phyloP scores from a whole-genome alignment of 768 basidiomycete genomes.

The Strobilomyces confusus region DNA sequence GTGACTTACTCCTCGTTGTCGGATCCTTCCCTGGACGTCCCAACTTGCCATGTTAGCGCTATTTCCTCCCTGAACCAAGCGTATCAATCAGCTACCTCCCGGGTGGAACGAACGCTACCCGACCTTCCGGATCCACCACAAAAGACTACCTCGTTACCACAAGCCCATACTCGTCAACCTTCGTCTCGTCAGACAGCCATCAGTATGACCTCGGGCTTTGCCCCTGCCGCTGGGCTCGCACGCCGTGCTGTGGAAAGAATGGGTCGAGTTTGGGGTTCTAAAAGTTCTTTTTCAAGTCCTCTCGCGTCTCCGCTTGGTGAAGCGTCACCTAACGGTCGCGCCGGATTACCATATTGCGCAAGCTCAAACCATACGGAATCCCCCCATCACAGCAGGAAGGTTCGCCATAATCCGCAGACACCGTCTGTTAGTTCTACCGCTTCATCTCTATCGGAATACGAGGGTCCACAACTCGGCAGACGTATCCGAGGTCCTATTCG shows the following conservation, averaged over 20 bases:
- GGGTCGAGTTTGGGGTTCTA: slow-evolving; percentile 58
- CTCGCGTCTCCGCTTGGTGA: slow-evolving; percentile 45
- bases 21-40: slow-evolving; percentile 24
- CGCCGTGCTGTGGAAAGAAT: slow-evolving; percentile 77
- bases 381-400: slow-evolving; percentile 29
- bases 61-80: slow-evolving; percentile 19
- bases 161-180: slow-evolving; percentile 21
- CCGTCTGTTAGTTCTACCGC: slow-evolving; percentile 53
- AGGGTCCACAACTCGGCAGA: slow-evolving; percentile 53
- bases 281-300: slow-evolving; percentile 33
- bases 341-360: slow-evolving; percentile 35
- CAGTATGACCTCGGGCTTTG: slow-evolving; percentile 65
- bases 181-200: slow-evolving; percentile 62
- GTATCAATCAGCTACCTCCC: slow-evolving; percentile 27
- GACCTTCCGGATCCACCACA: slow-evolving; percentile 24
- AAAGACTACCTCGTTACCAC: slow-evolving; percentile 7
- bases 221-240: slow-evolving; percentile 70
- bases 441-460: slow-evolving; percentile 46
- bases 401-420: slow-evolving; percentile 54
- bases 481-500: slow-evolving; percentile 53
- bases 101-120: slow-evolving; percentile 28
- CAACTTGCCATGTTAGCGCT: slow-evolving; percentile 22
- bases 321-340: slow-evolving; percentile 35
- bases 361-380: slow-evolving; percentile 39
- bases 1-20: slow-evolving; percentile 37